Conservation (phyloP, 2,329 filamentous ascomycete species). For the Spiromastix sp. region DNA sequence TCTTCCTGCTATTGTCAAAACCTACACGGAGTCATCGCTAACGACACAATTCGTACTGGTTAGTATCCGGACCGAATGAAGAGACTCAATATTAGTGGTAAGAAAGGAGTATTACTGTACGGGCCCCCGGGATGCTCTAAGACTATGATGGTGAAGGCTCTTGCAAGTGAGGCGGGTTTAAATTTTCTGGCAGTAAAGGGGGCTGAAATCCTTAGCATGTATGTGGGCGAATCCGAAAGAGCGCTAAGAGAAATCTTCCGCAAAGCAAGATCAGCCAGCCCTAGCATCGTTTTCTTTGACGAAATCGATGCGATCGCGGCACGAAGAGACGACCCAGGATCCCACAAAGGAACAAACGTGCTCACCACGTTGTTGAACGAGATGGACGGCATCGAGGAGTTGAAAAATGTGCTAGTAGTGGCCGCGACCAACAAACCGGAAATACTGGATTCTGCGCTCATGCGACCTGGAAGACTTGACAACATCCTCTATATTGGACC, state of each 20-base stretch:
- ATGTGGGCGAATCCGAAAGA: constrained; percentile 88
- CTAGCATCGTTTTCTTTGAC: constrained; percentile 93
- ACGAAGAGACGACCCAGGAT: constrained; percentile 40
- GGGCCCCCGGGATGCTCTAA: constrained; percentile 93
- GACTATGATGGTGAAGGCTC: constrained; percentile 80
- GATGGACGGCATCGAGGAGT: constrained; percentile 86
- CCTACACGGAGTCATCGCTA: not conserved
- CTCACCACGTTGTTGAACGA: constrained; percentile 84
- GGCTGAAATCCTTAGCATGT: constrained; percentile 89
- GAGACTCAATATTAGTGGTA: constrained; percentile 45
- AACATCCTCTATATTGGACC: constrained; percentile 76
- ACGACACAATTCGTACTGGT: not conserved
- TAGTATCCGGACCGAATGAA: constrained; percentile 42
- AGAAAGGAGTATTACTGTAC: constrained; percentile 79
- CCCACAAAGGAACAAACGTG: constrained; percentile 59
- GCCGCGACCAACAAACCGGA: constrained; percentile 89
- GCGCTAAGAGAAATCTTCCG: constrained; percentile 76
- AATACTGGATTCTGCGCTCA: constrained; percentile 71
- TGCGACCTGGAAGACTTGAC: constrained; percentile 79
- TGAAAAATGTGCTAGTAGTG: constrained; percentile 75
- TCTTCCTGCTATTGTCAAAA: not conserved
- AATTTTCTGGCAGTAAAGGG: constrained; percentile 95
- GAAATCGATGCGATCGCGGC: constrained; percentile 82
- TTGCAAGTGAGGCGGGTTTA: constrained; percentile 80
- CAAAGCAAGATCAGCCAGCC: constrained; percentile 72